A percentile compares a stretch with the other conserved stretches of the same genome.
Conservation (phyloP, 345 rosid species). For the Turritis glabra region DNA sequence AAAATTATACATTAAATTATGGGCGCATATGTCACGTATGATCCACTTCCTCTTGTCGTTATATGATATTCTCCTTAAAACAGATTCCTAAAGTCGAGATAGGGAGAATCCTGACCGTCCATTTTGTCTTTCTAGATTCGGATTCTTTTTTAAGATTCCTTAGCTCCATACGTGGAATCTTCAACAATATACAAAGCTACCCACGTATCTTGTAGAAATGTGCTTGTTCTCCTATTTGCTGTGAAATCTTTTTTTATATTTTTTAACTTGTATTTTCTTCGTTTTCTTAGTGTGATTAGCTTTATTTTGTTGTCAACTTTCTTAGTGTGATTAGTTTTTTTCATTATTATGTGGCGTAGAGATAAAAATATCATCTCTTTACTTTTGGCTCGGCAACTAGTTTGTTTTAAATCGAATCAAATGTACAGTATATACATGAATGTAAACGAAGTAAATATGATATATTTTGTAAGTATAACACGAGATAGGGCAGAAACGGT, state of each 20-base stretch:
- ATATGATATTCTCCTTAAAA: slow-evolving; percentile 23
- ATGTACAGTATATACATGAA: not conserved
- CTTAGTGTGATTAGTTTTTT: not conserved
- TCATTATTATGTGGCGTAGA: not conserved
- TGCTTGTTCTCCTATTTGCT: slow-evolving; percentile 21
- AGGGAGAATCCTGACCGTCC: slow-evolving; percentile 25
- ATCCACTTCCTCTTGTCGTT: slow-evolving; percentile 35
- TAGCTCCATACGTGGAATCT: slow-evolving; percentile 31
- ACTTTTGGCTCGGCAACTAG: not conserved
- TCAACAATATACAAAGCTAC: slow-evolving; percentile 27
- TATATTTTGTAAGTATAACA: not conserved
- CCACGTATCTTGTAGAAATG: slow-evolving; percentile 16
- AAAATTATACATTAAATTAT: slow-evolving; percentile 6
- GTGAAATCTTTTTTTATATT: not conserved
- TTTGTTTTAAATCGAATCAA: not conserved
- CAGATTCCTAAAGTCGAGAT: slow-evolving; percentile 29
- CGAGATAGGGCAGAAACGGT: not conserved
- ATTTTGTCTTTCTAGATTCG: slow-evolving; percentile 23
- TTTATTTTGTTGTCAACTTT: not conserved
- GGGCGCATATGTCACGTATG: slow-evolving; percentile 28
- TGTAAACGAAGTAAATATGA: not conserved
- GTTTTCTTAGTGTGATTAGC: not conserved
- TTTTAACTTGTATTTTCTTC: not conserved
- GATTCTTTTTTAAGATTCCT: slow-evolving; percentile 29
- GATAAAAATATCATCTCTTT: not conserved